These are phyloP conservation scores for Verticillium nonalfalfae DNA, from an alignment of 2,329 filamentous ascomycete species.

Conservation along the genomic window DNA sequence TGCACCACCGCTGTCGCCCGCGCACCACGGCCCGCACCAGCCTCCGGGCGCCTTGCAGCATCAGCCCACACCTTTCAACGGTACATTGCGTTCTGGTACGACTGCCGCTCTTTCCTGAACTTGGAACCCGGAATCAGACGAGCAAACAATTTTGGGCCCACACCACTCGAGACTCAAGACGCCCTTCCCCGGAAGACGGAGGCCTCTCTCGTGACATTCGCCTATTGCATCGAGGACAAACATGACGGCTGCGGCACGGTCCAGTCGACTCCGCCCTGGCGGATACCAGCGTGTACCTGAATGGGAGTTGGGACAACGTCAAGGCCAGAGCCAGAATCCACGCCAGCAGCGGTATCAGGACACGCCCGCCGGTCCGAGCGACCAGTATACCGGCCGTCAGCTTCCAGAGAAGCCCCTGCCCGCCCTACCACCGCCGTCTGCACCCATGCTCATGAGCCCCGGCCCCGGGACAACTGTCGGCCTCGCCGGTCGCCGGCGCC, in stretches of 20 bases:
- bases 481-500: constrained; percentile 6
- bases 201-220: not conserved
- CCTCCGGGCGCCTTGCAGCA: not conserved
- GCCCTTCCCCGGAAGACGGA: not conserved
- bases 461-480: constrained; percentile 1
- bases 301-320: not conserved
- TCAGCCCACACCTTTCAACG: not conserved
- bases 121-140: not conserved
- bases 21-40: not conserved
- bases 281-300: not conserved
- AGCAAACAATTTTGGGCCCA: not conserved
- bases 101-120: not conserved
- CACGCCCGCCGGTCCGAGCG: not conserved
- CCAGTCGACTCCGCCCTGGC: not conserved
- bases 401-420: constrained; percentile 11
- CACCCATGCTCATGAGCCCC: not conserved
- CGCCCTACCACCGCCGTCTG: constrained; percentile 6
- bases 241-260: not conserved
- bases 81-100: not conserved
- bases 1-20: not conserved
- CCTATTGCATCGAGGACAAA: not conserved
- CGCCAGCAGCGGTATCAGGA: not conserved
- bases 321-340: not conserved
- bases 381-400: not conserved
- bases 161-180: not conserved